Base-by-base conservation (phyloP, 2,329 filamentous ascomycete species). In the Penicillium corylophilum region DNA sequence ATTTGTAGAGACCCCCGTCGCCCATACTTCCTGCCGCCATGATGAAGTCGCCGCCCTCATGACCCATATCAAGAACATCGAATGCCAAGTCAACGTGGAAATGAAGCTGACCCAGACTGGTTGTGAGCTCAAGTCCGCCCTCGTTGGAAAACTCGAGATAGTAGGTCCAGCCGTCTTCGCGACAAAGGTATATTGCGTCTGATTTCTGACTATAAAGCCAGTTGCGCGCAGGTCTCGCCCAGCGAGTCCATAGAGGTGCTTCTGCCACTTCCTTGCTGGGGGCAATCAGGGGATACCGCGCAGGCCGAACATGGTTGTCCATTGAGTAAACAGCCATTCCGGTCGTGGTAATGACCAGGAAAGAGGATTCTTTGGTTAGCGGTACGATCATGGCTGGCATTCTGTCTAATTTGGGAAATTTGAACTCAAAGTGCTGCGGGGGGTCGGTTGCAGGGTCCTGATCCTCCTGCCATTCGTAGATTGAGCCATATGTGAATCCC, bases 51-150 rank as follows among this genome's bases (percentile, higher is more conserved):
- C 85, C 84, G 51, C 82, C 84, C 31, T 79, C 75, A 56, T 83
- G 82, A 43, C 82, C 84, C n/a, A 89, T 78, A 50, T 78, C 76
- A 16, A 75, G 61, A 47, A 85, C 88, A 46, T 90, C 87, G 67
- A 97, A 95, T 2, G 90, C 90, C 2, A 82, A 85, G 51, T 90
- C 88, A 42, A 95, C 87, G 54, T 88, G 89, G 62, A 87, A 88
- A 46, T 82, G 79, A 58, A 89, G 84, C 45, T 80, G 79, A 7
- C 88, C 87, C 51, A 89, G 78, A 48, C 81, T 77, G 41, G 80
- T 78, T 48, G 80, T 76, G 36, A 79, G 77, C 46, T 80, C 77
- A 47, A 86, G 68, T 79, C 81, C 76, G 5, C 72, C 71, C 44
- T 76, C 69, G 28, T 79, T 79, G 39, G 82, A 81, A 52, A 90